Evolutionary conservation across 371 early-diverging fungal genomes (phyloP).

Genomic region (Zychaea mexicana): DNA sequence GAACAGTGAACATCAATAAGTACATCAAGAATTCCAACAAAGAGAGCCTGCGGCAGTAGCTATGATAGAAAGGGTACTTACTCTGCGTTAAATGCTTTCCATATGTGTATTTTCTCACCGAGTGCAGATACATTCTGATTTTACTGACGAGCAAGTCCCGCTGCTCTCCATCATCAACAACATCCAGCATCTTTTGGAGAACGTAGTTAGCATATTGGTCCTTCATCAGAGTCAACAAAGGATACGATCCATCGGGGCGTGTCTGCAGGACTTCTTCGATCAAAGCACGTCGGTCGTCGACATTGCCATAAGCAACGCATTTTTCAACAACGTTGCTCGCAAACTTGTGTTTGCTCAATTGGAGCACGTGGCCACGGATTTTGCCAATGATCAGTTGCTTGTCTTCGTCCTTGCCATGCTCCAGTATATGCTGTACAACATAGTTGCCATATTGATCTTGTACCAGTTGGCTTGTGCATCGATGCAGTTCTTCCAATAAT

Average conservation of each 20-base stretch:
- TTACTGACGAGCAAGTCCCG: constrained; percentile 80
- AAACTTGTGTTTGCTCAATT: constrained; percentile 98
- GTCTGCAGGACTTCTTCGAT: constrained; percentile 87
- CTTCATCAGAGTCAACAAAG: constrained; percentile 94
- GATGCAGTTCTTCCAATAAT: constrained; percentile 90
- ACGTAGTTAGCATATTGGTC: constrained; percentile 99
- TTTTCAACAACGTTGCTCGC: constrained; percentile 99
- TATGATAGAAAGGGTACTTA: no score
- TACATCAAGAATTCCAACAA: not conserved
- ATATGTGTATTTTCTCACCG: constrained; percentile 94
- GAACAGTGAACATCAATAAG: not conserved
- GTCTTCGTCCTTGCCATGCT: constrained; percentile 88
- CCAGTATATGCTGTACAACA: constrained; percentile 99
- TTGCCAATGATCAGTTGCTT: constrained; percentile 84
- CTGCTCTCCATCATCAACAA: constrained; percentile 83
- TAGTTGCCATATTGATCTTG: constrained; percentile 99
- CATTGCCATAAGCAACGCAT: constrained; percentile 81
- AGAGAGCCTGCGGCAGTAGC: not conserved
- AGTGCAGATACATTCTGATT: constrained; percentile 88
- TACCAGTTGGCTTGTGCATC: constrained; percentile 87
- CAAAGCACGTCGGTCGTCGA: constrained; percentile 70
- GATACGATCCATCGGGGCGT: constrained; percentile 73
- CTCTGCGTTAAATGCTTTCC: constrained; percentile 94
- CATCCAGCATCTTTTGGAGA: constrained; percentile 99
- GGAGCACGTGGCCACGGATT: constrained; percentile 89